Conservation (phyloP, 305 asterid species). For the Fraxinus greggii region DNA sequence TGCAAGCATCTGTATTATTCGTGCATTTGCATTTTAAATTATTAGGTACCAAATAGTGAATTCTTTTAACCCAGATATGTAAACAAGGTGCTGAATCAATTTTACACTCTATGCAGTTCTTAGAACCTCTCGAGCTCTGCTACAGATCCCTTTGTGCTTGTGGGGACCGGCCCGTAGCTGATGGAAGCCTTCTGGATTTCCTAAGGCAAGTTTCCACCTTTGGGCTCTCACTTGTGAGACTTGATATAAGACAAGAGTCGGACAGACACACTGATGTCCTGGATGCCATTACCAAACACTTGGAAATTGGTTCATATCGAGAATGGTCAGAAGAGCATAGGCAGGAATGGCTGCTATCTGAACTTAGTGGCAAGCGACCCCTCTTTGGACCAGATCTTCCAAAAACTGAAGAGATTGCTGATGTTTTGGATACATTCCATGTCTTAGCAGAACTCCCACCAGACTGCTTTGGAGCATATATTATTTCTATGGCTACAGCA, state of each 20-base stretch:
- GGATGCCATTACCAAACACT: constrained; percentile 45
- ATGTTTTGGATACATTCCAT: constrained; percentile 47
- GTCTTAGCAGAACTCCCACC: constrained; percentile 52
- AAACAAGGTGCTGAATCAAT: not conserved
- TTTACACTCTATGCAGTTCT: constrained; percentile 34
- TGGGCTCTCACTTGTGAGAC: constrained; percentile 49
- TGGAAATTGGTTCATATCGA: constrained; percentile 48
- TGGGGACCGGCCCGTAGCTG: constrained; percentile 52
- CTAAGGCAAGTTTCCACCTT: constrained; percentile 57
- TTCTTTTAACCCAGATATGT: not conserved
- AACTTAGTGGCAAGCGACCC: constrained; percentile 52
- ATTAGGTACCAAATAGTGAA: not conserved
- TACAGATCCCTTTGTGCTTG: constrained; percentile 53
- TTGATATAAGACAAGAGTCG: constrained; percentile 55
- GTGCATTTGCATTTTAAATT: not conserved
- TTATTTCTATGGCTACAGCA: constrained; percentile 53
- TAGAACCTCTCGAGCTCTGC: constrained; percentile 57
- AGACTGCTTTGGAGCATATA: constrained; percentile 54
- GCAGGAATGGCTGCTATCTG: constrained; percentile 54
- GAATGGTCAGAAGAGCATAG: constrained; percentile 54
- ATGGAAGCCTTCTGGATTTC: constrained; percentile 55
- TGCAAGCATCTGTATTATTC: not conserved
- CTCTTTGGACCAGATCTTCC: constrained; percentile 56
- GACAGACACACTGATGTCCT: constrained; percentile 54
- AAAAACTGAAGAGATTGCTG: constrained; percentile 50